Conservation (phyloP, 1,284 basidiomycete species). For the Cryptococcus sp. region DNA sequence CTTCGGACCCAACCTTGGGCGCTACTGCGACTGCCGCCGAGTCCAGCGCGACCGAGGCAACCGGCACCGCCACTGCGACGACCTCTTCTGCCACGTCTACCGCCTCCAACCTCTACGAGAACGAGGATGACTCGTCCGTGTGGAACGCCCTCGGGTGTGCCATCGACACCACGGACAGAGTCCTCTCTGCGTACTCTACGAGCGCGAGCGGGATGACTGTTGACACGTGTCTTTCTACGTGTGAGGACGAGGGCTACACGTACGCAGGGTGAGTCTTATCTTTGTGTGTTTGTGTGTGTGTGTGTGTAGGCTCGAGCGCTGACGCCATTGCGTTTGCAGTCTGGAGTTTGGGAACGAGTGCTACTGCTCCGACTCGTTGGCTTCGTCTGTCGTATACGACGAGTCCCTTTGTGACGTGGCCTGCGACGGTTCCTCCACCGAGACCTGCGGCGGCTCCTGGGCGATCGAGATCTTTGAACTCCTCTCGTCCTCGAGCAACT, state of each 20-base stretch:
- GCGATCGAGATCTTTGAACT: conserved; percentile 39
- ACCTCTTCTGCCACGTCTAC: conserved; percentile 21
- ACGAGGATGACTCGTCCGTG: conserved; percentile 26
- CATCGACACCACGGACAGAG: conserved; percentile 22
- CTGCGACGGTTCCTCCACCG: conserved; percentile 37
- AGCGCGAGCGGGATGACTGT: conserved; percentile 29
- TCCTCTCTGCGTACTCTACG: conserved; percentile 20
- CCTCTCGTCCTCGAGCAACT: conserved; percentile 13
- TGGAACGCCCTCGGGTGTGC: conserved; percentile 46
- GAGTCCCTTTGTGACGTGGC: conserved; percentile 30
- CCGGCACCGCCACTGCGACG: conserved; percentile 15
- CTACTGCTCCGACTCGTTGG: conserved; percentile 37
- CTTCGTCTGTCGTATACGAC: conserved; percentile 18
- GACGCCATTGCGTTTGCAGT: not conserved
- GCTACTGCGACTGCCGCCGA: conserved; percentile 7
- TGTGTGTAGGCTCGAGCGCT: not conserved
- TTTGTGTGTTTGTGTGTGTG: not conserved
- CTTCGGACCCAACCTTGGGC: conserved; percentile 3
- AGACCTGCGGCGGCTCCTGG: conserved; percentile 43
- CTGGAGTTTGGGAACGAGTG: conserved; percentile 46
- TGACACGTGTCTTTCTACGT: conserved; percentile 40
- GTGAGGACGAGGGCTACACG: conserved; percentile 39
- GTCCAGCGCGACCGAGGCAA: conserved; percentile 11
- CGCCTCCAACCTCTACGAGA: conserved; percentile 17
- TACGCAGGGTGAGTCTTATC: conserved; percentile 31